Base-by-base conservation (phyloP, 2,329 filamentous ascomycete species). In the Coniella vitis region DNA sequence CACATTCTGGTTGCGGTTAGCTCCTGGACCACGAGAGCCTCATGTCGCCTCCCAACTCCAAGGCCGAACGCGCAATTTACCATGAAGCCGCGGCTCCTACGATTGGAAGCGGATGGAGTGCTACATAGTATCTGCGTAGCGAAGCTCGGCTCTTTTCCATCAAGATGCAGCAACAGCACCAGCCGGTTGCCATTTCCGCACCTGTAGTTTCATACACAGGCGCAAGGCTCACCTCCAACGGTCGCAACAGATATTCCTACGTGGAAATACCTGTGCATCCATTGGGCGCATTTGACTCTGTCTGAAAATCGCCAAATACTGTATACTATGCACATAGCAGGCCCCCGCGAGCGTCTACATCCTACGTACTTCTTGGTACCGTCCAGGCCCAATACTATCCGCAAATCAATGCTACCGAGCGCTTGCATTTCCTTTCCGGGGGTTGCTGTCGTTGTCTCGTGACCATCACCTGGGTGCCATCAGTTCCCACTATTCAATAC, bases 1-100 rank as follows among this genome's bases (percentile, higher is more conserved):
- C 8, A 41, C 17, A n/a, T 39, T 47, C 21, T 21, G 4, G 34
- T 13, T 34, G 41, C 25, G 17, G 43, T 25, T 29, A 47, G 35
- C 21, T 29, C 47, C 43, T 38, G 21, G 36, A 38, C 38, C 43
- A 38, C 21, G 34, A 38, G n/a, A 29, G 35, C 32, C 41, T 44
- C 41, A 22, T 19, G 31, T 8, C 16, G 19, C n/a, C 14, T 31
- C 14, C n/a, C n/a, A n/a, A n/a, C n/a, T n/a, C n/a, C n/a, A n/a
- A n/a, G n/a, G n/a, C n/a, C n/a, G n/a, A n/a, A n/a, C n/a, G n/a
- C n/a, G n/a, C n/a, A n/a, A n/a, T n/a, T n/a, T n/a, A n/a, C n/a
- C n/a, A n/a, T n/a, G n/a, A n/a, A n/a, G n/a, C n/a, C n/a, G n/a
- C n/a, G n/a, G n/a, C n/a, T n/a, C n/a, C n/a, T n/a, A n/a, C n/a